Evolutionary conservation across 225 moss, liverwort and hornwort species (phyloP).

Genomic region (Sphagnum tenellum): DNA sequence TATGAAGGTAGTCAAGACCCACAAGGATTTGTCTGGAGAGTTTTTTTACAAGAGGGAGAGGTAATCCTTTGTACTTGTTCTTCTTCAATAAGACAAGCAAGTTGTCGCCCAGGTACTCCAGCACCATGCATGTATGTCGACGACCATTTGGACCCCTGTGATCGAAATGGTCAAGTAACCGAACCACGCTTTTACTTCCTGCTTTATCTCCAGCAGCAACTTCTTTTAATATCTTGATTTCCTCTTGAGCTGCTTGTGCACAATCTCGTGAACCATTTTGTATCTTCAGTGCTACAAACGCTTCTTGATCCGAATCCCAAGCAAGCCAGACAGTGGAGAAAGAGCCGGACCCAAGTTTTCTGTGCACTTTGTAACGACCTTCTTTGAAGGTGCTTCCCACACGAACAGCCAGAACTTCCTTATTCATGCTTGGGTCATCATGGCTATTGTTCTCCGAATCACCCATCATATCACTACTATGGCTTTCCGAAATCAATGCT

Average conservation of each 20-base stretch:
- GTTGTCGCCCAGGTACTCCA: slow-evolving; percentile 81
- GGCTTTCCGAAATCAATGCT: neutral
- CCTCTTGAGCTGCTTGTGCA: slow-evolving; percentile 19
- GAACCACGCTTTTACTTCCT: slow-evolving; percentile 4
- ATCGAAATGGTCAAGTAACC: slow-evolving; percentile 49
- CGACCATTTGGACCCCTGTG: slow-evolving; percentile 13
- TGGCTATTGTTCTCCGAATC: slow-evolving; percentile 6
- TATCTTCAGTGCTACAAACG: slow-evolving; percentile 31
- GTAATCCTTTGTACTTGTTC: slow-evolving; percentile 61
- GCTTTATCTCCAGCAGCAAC: slow-evolving; percentile 3
- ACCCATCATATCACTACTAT: slow-evolving; percentile 10
- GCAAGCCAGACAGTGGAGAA: slow-evolving; percentile 35
- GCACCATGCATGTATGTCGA: slow-evolving; percentile 74
- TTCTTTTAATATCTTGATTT: slow-evolving; percentile 32
- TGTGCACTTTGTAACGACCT: slow-evolving; percentile 25
- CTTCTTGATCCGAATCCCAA: slow-evolving; percentile 18
- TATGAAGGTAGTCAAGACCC: slow-evolving; percentile 60
- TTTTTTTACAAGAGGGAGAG: slow-evolving; percentile 41
- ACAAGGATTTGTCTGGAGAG: slow-evolving; percentile 55
- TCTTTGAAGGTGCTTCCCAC: slow-evolving; percentile 15
- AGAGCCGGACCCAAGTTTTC: slow-evolving; percentile 22
- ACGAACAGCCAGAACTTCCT: slow-evolving; percentile 15
- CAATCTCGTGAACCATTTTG: slow-evolving; percentile 38
- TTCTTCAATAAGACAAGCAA: slow-evolving; percentile 62
- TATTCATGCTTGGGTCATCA: slow-evolving; percentile 5